Percentiles rank a stretch among this genome's conserved stretches.
Evolutionary conservation across 2,329 filamentous ascomycete species (phyloP).

Genomic region (Madurella fahalii): DNA sequence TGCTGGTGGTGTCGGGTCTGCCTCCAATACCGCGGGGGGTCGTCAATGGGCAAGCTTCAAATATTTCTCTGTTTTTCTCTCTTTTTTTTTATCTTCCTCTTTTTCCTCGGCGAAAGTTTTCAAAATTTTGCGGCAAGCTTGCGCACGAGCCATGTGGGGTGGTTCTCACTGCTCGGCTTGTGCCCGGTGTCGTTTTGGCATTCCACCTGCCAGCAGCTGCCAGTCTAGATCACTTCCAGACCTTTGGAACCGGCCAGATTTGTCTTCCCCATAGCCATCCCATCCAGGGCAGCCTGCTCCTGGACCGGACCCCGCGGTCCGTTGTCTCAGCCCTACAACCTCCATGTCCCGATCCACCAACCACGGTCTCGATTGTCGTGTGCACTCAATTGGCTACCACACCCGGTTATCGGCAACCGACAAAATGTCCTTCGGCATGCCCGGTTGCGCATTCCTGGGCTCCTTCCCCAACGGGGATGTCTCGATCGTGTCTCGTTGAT

Average conservation of each 20-base stretch:
- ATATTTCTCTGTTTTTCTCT: slow-evolving; percentile 18
- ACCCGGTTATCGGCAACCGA: background rate
- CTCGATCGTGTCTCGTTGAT: background rate
- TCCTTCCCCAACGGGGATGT: background rate
- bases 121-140: slow-evolving; percentile 27
- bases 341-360: background rate
- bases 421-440: background rate
- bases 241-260: background rate
- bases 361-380: background rate
- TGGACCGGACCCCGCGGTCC: slow-evolving; percentile 4
- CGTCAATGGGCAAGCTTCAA: slow-evolving; percentile 12
- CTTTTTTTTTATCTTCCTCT: slow-evolving; percentile 1
- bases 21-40: slow-evolving; percentile 16
- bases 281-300: background rate
- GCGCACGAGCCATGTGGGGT: slow-evolving; percentile 25
- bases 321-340: slow-evolving; percentile 19
- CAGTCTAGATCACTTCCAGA: background rate
- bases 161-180: background rate
- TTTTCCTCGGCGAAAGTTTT: slow-evolving; percentile 17
- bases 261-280: background rate
- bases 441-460: background rate
- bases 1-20: slow-evolving; percentile 17
- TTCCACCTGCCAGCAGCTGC: background rate
- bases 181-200: background rate
- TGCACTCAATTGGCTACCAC: background rate